A percentile compares a stretch with the other conserved stretches of the same genome.
Evolutionary conservation across 805 yeast species (phyloP).

Genomic region (Schwanniomyces pseudopolymorphus): DNA sequence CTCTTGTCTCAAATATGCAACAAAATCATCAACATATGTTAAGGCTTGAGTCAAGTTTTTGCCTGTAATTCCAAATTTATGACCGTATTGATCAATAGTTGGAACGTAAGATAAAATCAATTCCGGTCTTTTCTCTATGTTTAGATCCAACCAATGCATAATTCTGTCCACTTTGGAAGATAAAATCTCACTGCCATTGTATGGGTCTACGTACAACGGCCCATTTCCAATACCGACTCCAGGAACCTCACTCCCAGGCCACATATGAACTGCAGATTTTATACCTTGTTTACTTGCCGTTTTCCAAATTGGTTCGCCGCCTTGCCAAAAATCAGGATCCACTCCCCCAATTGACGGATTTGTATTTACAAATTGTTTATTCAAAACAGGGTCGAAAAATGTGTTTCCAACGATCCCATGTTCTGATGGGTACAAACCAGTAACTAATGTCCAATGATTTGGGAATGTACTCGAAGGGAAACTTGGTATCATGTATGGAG

Average conservation of each 20-base stretch:
- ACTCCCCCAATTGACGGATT: slow-evolving; percentile 50
- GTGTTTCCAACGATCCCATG: slow-evolving; percentile 89
- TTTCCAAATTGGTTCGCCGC: slow-evolving; percentile 87
- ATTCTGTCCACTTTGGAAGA: slow-evolving; percentile 58
- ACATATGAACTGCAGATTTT: slow-evolving; percentile 82
- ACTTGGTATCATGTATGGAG: slow-evolving; percentile 84
- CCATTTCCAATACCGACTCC: slow-evolving; percentile 40
- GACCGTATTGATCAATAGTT: slow-evolving; percentile 77
- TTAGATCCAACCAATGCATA: slow-evolving; percentile 63
- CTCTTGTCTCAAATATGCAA: slow-evolving; percentile 49
- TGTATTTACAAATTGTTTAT: slow-evolving; percentile 62
- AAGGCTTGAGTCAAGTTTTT: slow-evolving; percentile 53
- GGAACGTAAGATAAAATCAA: slow-evolving; percentile 78
- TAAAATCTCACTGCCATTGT: slow-evolving; percentile 62
- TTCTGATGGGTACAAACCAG: slow-evolving; percentile 79
- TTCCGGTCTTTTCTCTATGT: slow-evolving; percentile 63
- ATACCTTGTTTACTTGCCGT: slow-evolving; percentile 67
- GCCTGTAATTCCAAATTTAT: slow-evolving; percentile 68
- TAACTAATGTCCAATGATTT: slow-evolving; percentile 87
- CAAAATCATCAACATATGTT: slow-evolving; percentile 61
- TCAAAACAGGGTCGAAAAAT: slow-evolving; percentile 61
- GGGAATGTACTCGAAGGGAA: slow-evolving; percentile 91
- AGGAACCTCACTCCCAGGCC: slow-evolving; percentile 89
- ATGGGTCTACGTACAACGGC: slow-evolving; percentile 56
- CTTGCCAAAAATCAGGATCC: slow-evolving; percentile 68